phyloP scores from a whole-genome alignment of 2,329 filamentous ascomycete species.

The Colletotrichum acutatum region DNA sequence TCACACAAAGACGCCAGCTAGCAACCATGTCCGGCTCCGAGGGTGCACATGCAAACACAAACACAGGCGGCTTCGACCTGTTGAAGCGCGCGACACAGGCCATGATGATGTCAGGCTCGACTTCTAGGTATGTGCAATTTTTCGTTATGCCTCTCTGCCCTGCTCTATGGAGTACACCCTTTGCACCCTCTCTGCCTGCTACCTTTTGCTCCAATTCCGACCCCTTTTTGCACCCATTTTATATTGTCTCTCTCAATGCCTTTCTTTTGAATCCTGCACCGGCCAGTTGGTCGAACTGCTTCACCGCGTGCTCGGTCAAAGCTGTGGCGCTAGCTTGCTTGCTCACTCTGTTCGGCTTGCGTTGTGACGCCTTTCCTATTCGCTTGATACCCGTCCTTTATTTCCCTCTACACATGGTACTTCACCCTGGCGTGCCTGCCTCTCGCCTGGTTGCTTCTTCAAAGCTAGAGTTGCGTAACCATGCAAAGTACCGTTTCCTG shows the following conservation, averaged over 20 bases:
- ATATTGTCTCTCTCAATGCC: background rate
- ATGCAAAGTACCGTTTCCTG: background rate
- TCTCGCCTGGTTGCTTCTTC: background rate
- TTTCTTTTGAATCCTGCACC: background rate
- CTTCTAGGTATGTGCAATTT: conserved; percentile 30
- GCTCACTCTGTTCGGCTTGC: conserved; percentile 10
- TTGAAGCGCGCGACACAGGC: conserved; percentile 70
- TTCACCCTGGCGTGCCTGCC: background rate
- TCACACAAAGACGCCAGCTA: conserved; percentile 6
- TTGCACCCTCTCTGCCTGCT: background rate
- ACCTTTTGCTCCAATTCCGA: background rate
- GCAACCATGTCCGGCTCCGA: conserved; percentile 62
- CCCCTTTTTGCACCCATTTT: background rate
- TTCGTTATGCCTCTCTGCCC: conserved; percentile 37
- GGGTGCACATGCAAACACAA: conserved; percentile 50
- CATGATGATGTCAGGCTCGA: conserved; percentile 68
- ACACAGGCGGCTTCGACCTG: conserved; percentile 63
- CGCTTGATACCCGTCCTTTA: conserved; percentile 17
- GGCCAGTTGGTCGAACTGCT: conserved; percentile 5
- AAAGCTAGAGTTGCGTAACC: conserved; percentile 12
- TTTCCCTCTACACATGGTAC: conserved; percentile 6
- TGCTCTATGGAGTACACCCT: conserved; percentile 6
- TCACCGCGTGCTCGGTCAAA: conserved; percentile 17
- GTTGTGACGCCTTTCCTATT: conserved; percentile 15
- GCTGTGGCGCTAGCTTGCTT: conserved; percentile 24